Evolutionary conservation across 805 yeast species (phyloP).

Genomic region (Myxozyma monticola): DNA sequence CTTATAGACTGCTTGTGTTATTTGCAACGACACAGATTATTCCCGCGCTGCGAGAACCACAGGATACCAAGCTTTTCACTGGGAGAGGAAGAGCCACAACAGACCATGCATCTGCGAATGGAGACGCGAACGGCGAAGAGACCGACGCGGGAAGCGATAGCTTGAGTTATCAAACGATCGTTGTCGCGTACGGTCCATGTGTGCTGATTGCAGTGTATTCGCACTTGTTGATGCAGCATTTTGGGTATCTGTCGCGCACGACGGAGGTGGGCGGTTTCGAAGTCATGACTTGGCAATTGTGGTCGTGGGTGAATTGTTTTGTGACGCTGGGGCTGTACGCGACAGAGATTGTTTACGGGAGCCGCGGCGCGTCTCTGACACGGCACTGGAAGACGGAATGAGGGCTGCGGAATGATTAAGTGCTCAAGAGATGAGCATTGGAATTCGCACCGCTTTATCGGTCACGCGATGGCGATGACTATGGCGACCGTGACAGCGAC

Average conservation of each 20-base stretch:
- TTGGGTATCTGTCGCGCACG: slow-evolving; percentile 62
- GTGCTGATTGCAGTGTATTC: slow-evolving; percentile 93
- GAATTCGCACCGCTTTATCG: too few species aligned
- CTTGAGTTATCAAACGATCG: slow-evolving; percentile 40
- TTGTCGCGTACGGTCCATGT: slow-evolving; percentile 91
- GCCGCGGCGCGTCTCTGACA: slow-evolving; percentile 24
- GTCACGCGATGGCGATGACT: too few species aligned
- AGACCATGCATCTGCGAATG: background rate
- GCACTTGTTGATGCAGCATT: slow-evolving; percentile 86
- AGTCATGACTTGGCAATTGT: slow-evolving; percentile 73
- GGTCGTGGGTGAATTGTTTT: slow-evolving; percentile 95
- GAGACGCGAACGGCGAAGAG: background rate
- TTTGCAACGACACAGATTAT: slow-evolving; percentile 90
- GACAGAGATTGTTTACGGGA: slow-evolving; percentile 58
- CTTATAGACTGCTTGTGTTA: slow-evolving; percentile 82
- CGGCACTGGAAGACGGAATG: slow-evolving; percentile 35
- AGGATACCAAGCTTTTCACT: background rate
- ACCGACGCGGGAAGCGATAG: background rate
- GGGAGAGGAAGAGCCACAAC: too few species aligned
- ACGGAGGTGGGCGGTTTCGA: slow-evolving; percentile 59
- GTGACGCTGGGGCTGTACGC: slow-evolving; percentile 77
- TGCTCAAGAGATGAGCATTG: too few species aligned
- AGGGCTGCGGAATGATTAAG: too few species aligned
- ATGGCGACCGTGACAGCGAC: too few species aligned
- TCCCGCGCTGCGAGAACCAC: slow-evolving; percentile 58